phyloP scores from a whole-genome alignment of 202 grass and related monocot species.

The Panicum hallii region DNA sequence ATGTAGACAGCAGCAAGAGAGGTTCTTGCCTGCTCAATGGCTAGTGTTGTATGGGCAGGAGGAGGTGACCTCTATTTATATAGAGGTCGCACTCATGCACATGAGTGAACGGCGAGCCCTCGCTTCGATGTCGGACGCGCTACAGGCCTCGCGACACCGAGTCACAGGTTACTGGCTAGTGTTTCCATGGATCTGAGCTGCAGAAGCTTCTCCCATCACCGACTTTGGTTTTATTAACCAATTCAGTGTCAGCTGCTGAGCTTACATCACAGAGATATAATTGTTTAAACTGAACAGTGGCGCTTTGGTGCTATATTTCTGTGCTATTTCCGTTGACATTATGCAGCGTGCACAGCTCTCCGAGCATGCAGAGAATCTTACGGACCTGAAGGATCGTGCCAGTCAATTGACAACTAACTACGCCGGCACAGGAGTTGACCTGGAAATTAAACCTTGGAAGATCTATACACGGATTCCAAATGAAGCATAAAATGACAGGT shows the following conservation, averaged over 20 bases:
- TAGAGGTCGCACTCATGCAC: not conserved
- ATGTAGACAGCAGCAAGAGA: not conserved
- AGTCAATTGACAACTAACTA: constrained; percentile 19
- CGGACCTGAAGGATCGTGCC: constrained; percentile 24
- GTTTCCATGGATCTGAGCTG: not conserved
- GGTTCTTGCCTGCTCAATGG: not conserved
- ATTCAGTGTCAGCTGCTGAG: not conserved
- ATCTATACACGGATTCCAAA: not conserved
- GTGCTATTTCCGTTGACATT: constrained; percentile 26
- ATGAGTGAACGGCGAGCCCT: too few species aligned
- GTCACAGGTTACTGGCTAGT: not conserved
- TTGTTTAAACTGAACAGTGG: not conserved
- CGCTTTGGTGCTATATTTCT: not conserved
- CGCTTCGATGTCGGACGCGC: too few species aligned
- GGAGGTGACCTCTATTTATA: constrained; percentile 37
- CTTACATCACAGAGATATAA: not conserved
- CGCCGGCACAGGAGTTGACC: constrained; percentile 13
- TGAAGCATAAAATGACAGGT: not conserved
- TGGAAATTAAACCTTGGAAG: constrained; percentile 6
- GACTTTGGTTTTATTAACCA: not conserved
- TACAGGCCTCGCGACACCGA: not conserved
- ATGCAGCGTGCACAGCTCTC: constrained; percentile 4
- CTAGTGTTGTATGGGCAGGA: not conserved
- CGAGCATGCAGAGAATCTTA: not conserved
- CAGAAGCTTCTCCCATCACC: constrained; percentile 2